Evolutionary conservation across 2,329 filamentous ascomycete species (phyloP).

Genomic region (Xylariales sp.): DNA sequence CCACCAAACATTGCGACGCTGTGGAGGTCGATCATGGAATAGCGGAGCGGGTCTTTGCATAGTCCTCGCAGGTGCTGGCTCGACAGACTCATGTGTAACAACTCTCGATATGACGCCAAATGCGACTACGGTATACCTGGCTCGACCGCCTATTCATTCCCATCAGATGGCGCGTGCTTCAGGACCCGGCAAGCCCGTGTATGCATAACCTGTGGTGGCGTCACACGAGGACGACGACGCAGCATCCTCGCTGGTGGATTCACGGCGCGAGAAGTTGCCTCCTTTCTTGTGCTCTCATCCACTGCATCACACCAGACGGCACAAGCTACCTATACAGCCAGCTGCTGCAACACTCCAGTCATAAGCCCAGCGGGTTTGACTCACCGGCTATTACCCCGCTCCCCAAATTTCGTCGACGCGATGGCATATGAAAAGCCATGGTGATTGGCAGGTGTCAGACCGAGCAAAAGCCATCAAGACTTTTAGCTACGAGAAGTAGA

Average conservation of each 20-base stretch:
- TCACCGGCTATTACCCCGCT: conserved; percentile 9
- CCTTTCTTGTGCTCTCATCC: background rate
- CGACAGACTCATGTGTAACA: background rate
- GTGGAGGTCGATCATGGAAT: no score
- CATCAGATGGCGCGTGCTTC: background rate
- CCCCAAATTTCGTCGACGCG: background rate
- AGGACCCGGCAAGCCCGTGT: background rate
- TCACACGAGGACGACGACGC: conserved; percentile 2
- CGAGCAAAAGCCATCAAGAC: background rate
- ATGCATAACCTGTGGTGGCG: background rate
- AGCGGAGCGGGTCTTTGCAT: no score
- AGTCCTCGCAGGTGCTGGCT: no score
- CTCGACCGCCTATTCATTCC: background rate
- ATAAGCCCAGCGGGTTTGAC: background rate
- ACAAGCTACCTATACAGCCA: background rate
- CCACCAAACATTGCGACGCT: background rate
- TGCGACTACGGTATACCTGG: background rate
- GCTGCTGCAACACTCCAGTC: conserved; percentile 2
- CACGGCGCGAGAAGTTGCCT: conserved; percentile 7
- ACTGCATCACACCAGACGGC: conserved; percentile 5
- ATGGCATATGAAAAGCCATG: background rate
- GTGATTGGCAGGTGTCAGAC: conserved; percentile 1
- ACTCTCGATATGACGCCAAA: background rate
- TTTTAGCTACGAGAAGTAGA: background rate
- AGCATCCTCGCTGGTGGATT: conserved; percentile 2